Evolutionary conservation across 2,329 filamentous ascomycete species (phyloP).

Genomic region (Colletotrichum sp.): DNA sequence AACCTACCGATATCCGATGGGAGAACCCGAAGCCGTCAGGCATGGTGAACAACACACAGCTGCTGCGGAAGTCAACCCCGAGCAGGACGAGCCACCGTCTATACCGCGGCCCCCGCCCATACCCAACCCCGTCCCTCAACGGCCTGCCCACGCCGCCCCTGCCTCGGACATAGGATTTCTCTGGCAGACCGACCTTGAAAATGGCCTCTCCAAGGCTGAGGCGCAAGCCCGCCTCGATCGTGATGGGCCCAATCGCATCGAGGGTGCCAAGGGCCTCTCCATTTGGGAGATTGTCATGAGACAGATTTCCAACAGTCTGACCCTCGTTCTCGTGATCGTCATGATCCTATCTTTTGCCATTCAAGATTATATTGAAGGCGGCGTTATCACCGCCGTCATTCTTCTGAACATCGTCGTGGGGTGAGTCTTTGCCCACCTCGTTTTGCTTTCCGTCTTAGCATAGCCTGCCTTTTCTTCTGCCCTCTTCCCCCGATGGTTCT

Average conservation of each 20-base stretch:
- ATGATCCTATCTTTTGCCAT: conserved; percentile 74
- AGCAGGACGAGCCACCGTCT: conserved; percentile 25
- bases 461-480: background rate
- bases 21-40: conserved; percentile 24
- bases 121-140: conserved; percentile 11
- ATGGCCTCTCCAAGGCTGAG: conserved; percentile 69
- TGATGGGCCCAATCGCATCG: conserved; percentile 74
- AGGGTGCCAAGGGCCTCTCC: conserved; percentile 74
- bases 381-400: conserved; percentile 68
- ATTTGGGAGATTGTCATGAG: conserved; percentile 78
- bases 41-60: conserved; percentile 24
- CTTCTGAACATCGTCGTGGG: conserved; percentile 71
- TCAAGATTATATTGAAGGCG: conserved; percentile 66
- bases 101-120: conserved; percentile 21
- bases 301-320: conserved; percentile 79
- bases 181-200: conserved; percentile 47
- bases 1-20: conserved; percentile 25
- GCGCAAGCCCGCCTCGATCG: conserved; percentile 68
- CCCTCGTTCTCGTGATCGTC: conserved; percentile 75
- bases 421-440: conserved; percentile 40
- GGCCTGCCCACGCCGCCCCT: conserved; percentile 29
- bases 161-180: conserved; percentile 31
- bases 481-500: background rate
- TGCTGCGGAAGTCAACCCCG: conserved; percentile 24
- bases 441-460: background rate